Evolutionary conservation across 2,329 filamentous ascomycete species (phyloP).

Genomic region (Fusarium heterosporum): DNA sequence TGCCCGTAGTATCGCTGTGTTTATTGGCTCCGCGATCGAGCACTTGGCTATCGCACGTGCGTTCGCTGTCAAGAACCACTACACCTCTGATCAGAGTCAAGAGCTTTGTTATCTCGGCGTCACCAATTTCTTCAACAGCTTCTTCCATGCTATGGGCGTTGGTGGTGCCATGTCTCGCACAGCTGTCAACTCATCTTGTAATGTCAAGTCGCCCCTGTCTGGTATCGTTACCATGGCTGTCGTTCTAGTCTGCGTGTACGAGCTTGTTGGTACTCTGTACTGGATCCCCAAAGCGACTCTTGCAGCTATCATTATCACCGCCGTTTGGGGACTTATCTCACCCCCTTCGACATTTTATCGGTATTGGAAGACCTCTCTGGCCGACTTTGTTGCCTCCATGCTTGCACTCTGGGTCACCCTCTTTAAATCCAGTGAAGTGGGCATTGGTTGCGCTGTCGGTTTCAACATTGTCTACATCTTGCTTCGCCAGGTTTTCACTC

Average conservation of each 20-base stretch:
- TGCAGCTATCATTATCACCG: constrained; percentile 74
- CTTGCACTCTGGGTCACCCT: constrained; percentile 73
- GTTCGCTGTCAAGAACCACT: constrained; percentile 71
- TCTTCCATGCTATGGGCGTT: constrained; percentile 73
- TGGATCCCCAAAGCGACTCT: constrained; percentile 76
- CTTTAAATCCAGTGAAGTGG: constrained; percentile 69
- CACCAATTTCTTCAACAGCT: constrained; percentile 72
- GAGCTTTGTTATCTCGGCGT: constrained; percentile 73
- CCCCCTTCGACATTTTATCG: constrained; percentile 69
- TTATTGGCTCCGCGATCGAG: constrained; percentile 71
- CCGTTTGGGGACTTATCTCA: constrained; percentile 71
- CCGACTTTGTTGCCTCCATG: constrained; percentile 73
- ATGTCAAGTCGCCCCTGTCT: constrained; percentile 70
- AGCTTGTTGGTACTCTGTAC: constrained; percentile 70
- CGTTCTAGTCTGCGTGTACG: constrained; percentile 71
- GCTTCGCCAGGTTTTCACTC: constrained; percentile 67
- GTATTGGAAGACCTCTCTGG: constrained; percentile 73
- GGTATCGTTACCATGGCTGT: constrained; percentile 71
- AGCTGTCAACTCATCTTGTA: constrained; percentile 73
- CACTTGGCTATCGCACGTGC: constrained; percentile 74
- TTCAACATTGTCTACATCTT: constrained; percentile 73
- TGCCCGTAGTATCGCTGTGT: constrained; percentile 67
- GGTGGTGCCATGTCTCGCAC: constrained; percentile 76
- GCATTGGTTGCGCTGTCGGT: constrained; percentile 68
- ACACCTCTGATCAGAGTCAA: constrained; percentile 72